phyloP scores from a whole-genome alignment of 1,284 basidiomycete species.

The Melampsora americana region DNA sequence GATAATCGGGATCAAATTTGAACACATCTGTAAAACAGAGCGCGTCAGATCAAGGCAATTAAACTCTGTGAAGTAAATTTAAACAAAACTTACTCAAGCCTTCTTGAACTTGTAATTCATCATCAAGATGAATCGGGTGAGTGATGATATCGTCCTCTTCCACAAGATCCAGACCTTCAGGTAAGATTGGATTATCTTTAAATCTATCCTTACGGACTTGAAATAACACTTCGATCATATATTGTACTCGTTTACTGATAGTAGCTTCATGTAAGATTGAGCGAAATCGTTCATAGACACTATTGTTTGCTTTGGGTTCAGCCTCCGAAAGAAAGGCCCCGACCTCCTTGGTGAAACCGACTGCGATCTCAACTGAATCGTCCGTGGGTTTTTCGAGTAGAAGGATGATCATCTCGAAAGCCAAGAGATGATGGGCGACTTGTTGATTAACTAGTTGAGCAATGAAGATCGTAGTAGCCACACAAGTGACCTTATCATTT shows the following conservation, averaged over 20 bases:
- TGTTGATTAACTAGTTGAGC: slow-evolving; percentile 95
- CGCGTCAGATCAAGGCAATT: background rate
- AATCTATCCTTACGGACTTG: slow-evolving; percentile 97
- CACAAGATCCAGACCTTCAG: slow-evolving; percentile 90
- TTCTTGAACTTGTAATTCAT: slow-evolving; percentile 88
- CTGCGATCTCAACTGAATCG: slow-evolving; percentile 96
- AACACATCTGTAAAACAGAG: slow-evolving; percentile 69
- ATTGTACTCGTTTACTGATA: slow-evolving; percentile 94
- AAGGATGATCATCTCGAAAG: slow-evolving; percentile 88
- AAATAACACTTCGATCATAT: slow-evolving; percentile 99
- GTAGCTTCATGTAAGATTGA: slow-evolving; percentile 88
- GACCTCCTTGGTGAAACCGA: slow-evolving; percentile 94
- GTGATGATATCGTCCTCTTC: slow-evolving; percentile 93
- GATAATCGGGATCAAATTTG: slow-evolving; percentile 84
- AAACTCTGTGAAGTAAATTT: background rate
- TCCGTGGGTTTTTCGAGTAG: slow-evolving; percentile 93
- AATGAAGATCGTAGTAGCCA: slow-evolving; percentile 91
- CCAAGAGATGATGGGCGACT: slow-evolving; percentile 89
- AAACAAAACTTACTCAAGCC: slow-evolving; percentile 69
- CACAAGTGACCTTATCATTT: slow-evolving; percentile 88
- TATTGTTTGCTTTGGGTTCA: slow-evolving; percentile 87
- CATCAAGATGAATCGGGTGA: slow-evolving; percentile 85
- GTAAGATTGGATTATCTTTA: slow-evolving; percentile 92
- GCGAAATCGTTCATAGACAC: slow-evolving; percentile 91
- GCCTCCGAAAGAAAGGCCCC: slow-evolving; percentile 92